Evolutionary conservation across 2,329 filamentous ascomycete genomes (phyloP).

Genomic region (Escovopsis sp.): DNA sequence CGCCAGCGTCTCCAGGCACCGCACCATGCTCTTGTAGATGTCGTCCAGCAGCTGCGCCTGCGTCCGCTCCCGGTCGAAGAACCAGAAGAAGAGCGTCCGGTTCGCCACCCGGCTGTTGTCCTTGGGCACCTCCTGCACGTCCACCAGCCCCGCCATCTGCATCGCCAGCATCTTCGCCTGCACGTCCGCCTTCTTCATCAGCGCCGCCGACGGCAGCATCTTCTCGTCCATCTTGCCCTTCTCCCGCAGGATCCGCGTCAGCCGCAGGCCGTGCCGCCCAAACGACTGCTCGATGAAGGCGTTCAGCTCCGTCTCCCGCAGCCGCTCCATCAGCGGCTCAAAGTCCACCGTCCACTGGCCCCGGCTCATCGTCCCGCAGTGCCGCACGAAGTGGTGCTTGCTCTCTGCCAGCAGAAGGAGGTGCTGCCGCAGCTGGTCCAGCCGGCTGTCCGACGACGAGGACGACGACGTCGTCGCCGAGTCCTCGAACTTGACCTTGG

Average conservation of each 20-base stretch:
- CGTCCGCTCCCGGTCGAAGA: conserved; percentile 64
- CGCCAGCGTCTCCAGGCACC: conserved; percentile 65
- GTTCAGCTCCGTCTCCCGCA: conserved; percentile 69
- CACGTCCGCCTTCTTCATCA: conserved; percentile 75
- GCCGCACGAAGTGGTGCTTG: conserved; percentile 50
- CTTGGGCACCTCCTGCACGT: conserved; percentile 86
- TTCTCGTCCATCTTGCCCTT: conserved; percentile 95
- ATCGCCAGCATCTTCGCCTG: conserved; percentile 73
- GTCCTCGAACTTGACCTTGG: conserved; percentile 38
- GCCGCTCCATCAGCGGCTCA: conserved; percentile 48
- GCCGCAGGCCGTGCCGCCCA: conserved; percentile 59
- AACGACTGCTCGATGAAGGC: conserved; percentile 64
- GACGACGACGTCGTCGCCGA: too few relatives aligned
- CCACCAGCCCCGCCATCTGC: conserved; percentile 72
- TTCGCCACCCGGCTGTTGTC: conserved; percentile 70
- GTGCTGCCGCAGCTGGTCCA: conserved; percentile 53
- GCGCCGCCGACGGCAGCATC: conserved; percentile 60
- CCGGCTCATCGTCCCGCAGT: conserved; percentile 45
- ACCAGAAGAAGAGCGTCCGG: conserved; percentile 83
- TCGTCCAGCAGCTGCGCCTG: conserved; percentile 59
- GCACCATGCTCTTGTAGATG: conserved; percentile 78
- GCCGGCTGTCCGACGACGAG: conserved; percentile 27
- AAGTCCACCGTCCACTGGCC: conserved; percentile 80
- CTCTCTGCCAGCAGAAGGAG: conserved; percentile 58
- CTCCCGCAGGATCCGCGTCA: conserved; percentile 71